A percentile compares a stretch with the other conserved stretches of the same genome.
These are phyloP conservation scores for Neonectria magnoliae DNA, from an alignment of 2,329 filamentous ascomycete genomes.

Conservation along the genomic window DNA sequence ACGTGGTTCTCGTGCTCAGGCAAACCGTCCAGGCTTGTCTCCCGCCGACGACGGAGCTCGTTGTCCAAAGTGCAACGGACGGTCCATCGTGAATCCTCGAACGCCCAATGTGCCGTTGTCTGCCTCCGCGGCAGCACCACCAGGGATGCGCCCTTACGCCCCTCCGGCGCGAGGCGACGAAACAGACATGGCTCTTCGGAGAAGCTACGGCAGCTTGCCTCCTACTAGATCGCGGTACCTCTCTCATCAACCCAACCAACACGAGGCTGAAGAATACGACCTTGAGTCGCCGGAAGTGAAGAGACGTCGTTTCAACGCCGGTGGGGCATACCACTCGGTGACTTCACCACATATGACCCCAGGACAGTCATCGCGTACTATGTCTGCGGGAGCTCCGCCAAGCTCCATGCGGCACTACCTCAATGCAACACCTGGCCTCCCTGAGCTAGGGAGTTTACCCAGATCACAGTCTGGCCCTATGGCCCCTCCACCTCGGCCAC, in stretches of 20 bases:
- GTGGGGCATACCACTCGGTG: slow-evolving; percentile 46
- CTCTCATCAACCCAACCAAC: slow-evolving; percentile 36
- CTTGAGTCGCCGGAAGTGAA: slow-evolving; percentile 64
- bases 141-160: slow-evolving; percentile 34
- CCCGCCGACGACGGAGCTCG: slow-evolving; percentile 62
- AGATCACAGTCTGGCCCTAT: slow-evolving; percentile 55
- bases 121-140: slow-evolving; percentile 46
- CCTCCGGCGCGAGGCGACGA: slow-evolving; percentile 37
- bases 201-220: slow-evolving; percentile 42
- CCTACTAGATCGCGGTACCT: slow-evolving; percentile 35
- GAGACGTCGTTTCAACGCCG: slow-evolving; percentile 67
- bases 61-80: slow-evolving; percentile 78
- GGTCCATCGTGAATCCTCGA: slow-evolving; percentile 70
- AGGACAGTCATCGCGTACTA: slow-evolving; percentile 27
- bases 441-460: slow-evolving; percentile 45
- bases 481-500: slow-evolving; percentile 64
- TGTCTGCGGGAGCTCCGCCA: slow-evolving; percentile 35
- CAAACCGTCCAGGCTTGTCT: slow-evolving; percentile 46
- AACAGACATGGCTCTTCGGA: slow-evolving; percentile 38
- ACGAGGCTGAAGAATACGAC: slow-evolving; percentile 51
- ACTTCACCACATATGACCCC: slow-evolving; percentile 29
- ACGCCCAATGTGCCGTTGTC: slow-evolving; percentile 64
- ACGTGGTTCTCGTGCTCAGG: slow-evolving; percentile 58
- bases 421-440: slow-evolving; percentile 37
- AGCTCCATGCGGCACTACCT: slow-evolving; percentile 33